phyloP scores from a whole-genome alignment of 179 eudicot species.

The Corrigiola litoralis region DNA sequence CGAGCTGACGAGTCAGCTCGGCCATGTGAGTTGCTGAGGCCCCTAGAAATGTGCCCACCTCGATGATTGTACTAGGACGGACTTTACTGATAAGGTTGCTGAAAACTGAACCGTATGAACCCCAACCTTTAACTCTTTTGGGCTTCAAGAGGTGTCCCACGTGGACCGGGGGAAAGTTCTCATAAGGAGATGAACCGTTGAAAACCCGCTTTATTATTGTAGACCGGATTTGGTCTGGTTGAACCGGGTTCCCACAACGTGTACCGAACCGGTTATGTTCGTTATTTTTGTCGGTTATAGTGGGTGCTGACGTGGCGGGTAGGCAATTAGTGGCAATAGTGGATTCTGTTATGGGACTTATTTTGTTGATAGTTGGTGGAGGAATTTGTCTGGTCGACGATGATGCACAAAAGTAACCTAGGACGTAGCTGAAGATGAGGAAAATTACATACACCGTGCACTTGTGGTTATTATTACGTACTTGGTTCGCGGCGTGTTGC shows the following conservation, averaged over 20 bases:
- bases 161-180: conserved; percentile 55
- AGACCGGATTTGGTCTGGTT: conserved; percentile 29
- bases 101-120: conserved; percentile 61
- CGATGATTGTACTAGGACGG: conserved; percentile 51
- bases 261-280: conserved; percentile 39
- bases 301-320: conserved; percentile 10
- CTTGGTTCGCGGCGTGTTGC: not conserved
- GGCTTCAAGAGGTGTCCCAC: conserved; percentile 26
- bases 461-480: conserved; percentile 14
- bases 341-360: not conserved
- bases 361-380: not conserved
- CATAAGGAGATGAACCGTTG: conserved; percentile 58
- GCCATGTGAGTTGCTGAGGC: conserved; percentile 85
- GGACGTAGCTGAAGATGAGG: conserved; percentile 37
- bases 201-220: conserved; percentile 36
- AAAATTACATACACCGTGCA: conserved; percentile 26
- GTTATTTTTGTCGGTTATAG: not conserved
- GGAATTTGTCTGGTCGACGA: not conserved
- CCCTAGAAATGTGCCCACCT: conserved; percentile 69
- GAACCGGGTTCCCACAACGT: conserved; percentile 29
- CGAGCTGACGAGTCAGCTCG: conserved; percentile 37
- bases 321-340: conserved; percentile 7
- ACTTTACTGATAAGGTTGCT: conserved; percentile 42
- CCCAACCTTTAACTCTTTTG: conserved; percentile 59
- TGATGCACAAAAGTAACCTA: conserved; percentile 46